These are phyloP conservation scores for Grammothele lineata DNA, from an alignment of 768 basidiomycete species.

Conservation along the genomic window DNA sequence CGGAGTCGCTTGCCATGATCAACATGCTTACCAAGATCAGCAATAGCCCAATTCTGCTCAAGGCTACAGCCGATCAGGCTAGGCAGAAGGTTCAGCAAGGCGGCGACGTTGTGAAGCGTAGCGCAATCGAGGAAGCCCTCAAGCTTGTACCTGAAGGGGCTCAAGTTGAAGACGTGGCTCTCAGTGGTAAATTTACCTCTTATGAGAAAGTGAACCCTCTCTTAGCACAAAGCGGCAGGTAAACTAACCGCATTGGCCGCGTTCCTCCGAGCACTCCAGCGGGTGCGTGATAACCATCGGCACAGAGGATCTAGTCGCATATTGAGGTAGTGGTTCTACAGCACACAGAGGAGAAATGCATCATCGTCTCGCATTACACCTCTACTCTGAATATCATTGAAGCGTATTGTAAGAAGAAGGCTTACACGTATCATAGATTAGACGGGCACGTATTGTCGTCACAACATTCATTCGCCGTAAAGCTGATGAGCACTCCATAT, in stretches of 20 bases:
- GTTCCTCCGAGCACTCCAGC: constrained; percentile 56
- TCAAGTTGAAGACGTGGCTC: constrained; percentile 62
- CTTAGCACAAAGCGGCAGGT: constrained; percentile 38
- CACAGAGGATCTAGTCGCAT: background rate
- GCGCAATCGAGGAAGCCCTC: constrained; percentile 55
- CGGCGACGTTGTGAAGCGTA: constrained; percentile 38
- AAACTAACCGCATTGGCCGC: constrained; percentile 67
- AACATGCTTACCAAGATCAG: constrained; percentile 83
- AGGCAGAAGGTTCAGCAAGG: constrained; percentile 36
- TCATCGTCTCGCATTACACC: constrained; percentile 95
- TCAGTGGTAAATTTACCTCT: constrained; percentile 62
- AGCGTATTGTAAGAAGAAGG: constrained; percentile 70
- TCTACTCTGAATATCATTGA: constrained; percentile 91
- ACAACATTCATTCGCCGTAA: background rate
- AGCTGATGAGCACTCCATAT: constrained; percentile 2
- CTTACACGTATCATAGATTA: constrained; percentile 77
- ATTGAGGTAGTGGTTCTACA: constrained; percentile 22
- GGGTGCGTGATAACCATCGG: constrained; percentile 34
- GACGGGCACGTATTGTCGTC: constrained; percentile 61
- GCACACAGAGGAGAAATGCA: constrained; percentile 89
- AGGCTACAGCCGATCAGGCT: constrained; percentile 67
- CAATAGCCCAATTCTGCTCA: constrained; percentile 86
- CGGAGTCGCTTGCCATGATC: constrained; percentile 77
- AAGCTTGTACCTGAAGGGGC: constrained; percentile 56
- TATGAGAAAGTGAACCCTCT: background rate